phyloP scores from a whole-genome alignment of 306 rosid species.

The Sechiopsis laciniata region DNA sequence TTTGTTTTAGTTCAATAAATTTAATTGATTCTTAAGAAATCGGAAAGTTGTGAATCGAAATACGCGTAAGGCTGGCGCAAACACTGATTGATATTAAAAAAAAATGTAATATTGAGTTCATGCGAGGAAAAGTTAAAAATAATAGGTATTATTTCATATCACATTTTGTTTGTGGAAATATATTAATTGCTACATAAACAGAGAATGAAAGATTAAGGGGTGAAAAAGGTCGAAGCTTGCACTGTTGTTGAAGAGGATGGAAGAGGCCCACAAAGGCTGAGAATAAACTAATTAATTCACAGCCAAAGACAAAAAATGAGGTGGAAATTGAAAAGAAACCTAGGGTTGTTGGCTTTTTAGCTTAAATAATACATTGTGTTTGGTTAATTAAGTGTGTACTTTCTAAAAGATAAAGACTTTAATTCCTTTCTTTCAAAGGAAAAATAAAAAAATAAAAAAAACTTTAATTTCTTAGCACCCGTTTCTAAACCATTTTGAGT shows the following conservation, averaged over 20 bases:
- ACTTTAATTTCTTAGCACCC: too few species aligned
- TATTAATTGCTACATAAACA: background rate
- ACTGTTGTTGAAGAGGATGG: background rate
- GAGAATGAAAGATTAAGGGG: background rate
- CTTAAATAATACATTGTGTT: background rate
- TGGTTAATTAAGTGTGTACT: background rate
- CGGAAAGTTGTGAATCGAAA: too few species aligned
- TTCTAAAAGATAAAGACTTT: background rate
- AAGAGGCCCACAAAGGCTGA: background rate
- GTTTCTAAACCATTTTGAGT: too few species aligned
- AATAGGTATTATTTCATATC: background rate
- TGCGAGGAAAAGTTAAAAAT: background rate
- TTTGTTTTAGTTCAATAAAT: background rate
- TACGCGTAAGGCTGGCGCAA: too few species aligned
- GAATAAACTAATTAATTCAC: background rate
- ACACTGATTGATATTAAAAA: too few species aligned
- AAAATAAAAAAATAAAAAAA: too few species aligned
- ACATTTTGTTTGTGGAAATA: background rate
- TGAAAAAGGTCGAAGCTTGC: background rate
- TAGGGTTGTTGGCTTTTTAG: background rate
- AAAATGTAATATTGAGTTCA: too few species aligned
- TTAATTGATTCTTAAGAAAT: too few species aligned
- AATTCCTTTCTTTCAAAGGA: background rate
- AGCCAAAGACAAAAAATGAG: background rate
- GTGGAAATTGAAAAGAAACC: background rate